Percentiles rank a stretch among this genome's conserved stretches.
phyloP scores from a whole-genome alignment of 768 basidiomycete genomes.

The Dacryopinax primogenitus region DNA sequence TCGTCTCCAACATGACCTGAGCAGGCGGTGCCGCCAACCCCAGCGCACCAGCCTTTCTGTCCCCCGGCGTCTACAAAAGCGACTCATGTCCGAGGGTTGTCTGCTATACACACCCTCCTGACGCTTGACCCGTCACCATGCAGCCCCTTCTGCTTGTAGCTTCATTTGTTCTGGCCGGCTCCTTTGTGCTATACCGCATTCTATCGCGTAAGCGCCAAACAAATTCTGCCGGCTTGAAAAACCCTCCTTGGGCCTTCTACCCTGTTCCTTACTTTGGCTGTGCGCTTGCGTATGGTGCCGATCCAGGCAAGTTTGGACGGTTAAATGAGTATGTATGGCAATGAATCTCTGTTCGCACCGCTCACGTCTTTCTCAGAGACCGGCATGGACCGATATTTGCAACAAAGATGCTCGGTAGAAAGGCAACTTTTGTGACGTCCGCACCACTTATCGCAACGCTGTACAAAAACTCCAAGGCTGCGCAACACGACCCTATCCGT shows the following conservation, averaged over 20 bases:
- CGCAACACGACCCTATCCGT: slow-evolving; percentile 6
- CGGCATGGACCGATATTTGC: not conserved
- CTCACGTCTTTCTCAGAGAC: not conserved
- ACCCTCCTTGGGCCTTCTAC: not conserved
- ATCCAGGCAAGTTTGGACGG: slow-evolving; percentile 3
- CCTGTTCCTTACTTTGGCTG: not conserved
- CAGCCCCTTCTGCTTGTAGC: not conserved
- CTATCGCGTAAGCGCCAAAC: not conserved
- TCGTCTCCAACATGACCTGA: too few species aligned
- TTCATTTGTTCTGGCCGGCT: not conserved
- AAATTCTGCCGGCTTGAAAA: not conserved
- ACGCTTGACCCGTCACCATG: not conserved
- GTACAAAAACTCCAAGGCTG: not conserved
- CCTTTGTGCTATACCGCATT: not conserved
- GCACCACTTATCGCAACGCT: not conserved
- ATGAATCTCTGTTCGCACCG: not conserved
- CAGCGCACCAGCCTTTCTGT: not conserved
- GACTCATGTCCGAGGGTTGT: not conserved
- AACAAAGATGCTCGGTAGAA: slow-evolving; percentile 1
- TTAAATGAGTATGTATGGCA: not conserved
- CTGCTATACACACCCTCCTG: not conserved
- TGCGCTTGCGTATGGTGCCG: not conserved
- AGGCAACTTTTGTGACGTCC: not conserved
- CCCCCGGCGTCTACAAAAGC: not conserved
- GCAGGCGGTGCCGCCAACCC: not conserved